phyloP scores from a whole-genome alignment of 306 rosid genomes.

The Vigna unguiculata region DNA sequence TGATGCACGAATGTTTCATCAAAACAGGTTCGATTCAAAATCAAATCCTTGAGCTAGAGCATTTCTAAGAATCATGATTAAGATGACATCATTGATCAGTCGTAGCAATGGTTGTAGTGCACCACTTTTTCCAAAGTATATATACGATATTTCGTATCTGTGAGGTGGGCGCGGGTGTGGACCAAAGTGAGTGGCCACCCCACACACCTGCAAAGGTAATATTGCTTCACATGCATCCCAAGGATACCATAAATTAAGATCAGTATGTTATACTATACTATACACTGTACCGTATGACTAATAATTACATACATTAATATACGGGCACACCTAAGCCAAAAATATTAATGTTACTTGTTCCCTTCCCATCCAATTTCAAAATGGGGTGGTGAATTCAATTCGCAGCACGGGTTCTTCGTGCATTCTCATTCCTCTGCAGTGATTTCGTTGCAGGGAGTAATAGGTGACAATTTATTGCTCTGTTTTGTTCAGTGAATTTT shows the following conservation, averaged over 20 bases:
- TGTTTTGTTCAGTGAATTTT: neutral
- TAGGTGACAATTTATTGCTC: constrained; percentile 37
- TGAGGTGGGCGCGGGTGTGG: constrained; percentile 49
- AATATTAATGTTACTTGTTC: neutral
- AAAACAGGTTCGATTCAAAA: constrained; percentile 7
- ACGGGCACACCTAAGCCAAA: constrained; percentile 36
- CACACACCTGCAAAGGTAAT: constrained; percentile 45
- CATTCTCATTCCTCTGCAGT: constrained; percentile 29
- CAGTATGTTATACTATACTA: neutral
- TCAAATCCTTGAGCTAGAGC: neutral
- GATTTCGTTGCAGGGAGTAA: constrained; percentile 29
- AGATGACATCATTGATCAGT: constrained; percentile 16
- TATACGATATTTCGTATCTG: constrained; percentile 10
- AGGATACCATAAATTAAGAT: constrained; percentile 60
- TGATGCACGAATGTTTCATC: neutral
- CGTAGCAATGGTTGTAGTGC: neutral
- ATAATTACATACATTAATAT: constrained; percentile 34
- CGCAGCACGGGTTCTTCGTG: constrained; percentile 82
- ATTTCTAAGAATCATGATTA: constrained; percentile 19
- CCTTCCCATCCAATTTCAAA: neutral
- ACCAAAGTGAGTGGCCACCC: constrained; percentile 50
- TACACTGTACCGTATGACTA: constrained; percentile 1
- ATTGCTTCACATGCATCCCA: constrained; percentile 70
- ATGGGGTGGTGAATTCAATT: constrained; percentile 61
- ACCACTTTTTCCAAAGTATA: neutral